Evolutionary conservation across 352 stramenopile genomes (phyloP).

Genomic region (Phytopythium aichiense): DNA sequence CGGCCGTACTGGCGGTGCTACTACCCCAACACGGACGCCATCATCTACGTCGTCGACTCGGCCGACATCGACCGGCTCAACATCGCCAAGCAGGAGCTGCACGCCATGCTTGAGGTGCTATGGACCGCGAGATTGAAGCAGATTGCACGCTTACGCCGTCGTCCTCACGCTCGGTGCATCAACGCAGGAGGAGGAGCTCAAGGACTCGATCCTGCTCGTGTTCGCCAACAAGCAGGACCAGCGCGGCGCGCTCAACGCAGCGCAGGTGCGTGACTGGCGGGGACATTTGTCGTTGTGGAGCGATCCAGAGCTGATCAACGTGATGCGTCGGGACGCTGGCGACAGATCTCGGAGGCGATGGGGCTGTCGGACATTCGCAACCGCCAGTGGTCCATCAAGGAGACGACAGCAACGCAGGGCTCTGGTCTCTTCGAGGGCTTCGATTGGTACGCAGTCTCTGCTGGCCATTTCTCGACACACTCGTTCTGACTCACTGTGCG

Average conservation of each 20-base stretch:
- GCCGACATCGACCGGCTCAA: conserved; percentile 96
- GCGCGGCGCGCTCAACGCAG: conserved; percentile 89
- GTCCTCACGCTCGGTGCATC: not conserved
- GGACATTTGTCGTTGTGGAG: not conserved
- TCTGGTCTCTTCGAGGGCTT: conserved; percentile 99
- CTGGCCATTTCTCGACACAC: not conserved
- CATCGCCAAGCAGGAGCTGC: conserved; percentile 97
- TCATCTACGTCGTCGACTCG: conserved; percentile 96
- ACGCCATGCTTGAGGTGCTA: conserved; percentile 94
- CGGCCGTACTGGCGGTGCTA: conserved; percentile 99
- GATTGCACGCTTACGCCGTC: not conserved
- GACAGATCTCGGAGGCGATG: conserved; percentile 97
- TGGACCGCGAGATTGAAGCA: not conserved
- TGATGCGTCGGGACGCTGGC: not conserved
- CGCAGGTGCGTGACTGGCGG: conserved; percentile 44
- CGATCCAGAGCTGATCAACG: not conserved
- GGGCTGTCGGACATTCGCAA: conserved; percentile 97
- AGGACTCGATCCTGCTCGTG: conserved; percentile 98
- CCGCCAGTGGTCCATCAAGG: conserved; percentile 99
- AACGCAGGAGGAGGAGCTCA: conserved; percentile 96
- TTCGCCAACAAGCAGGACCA: conserved; percentile 99
- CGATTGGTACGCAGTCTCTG: conserved; percentile 87
- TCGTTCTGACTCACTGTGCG: conserved; percentile 10
- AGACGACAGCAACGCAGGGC: conserved; percentile 97
- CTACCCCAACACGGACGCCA: conserved; percentile 98